Conservation (phyloP, 2,329 filamentous ascomycete species). For the Fusarium miscanthi region DNA sequence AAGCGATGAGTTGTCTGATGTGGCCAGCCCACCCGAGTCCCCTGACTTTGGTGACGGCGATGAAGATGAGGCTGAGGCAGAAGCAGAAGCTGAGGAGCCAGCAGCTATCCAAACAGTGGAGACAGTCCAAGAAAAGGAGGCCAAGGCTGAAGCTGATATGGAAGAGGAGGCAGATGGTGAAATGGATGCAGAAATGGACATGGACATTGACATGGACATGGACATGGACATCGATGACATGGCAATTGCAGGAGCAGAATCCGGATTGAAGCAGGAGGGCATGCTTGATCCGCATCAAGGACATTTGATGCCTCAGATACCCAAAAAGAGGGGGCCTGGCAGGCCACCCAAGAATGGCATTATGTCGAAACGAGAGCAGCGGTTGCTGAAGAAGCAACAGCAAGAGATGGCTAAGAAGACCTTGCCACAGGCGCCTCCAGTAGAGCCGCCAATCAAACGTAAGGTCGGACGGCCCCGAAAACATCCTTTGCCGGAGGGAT, state of each 20-base stretch:
- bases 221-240: conserved; percentile 43
- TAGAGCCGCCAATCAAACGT: conserved; percentile 67
- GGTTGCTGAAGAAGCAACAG: conserved; percentile 69
- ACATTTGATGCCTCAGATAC: conserved; percentile 55
- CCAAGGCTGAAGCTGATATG: conserved; percentile 44
- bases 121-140: conserved; percentile 46
- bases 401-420: conserved; percentile 63
- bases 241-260: conserved; percentile 38
- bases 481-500: conserved; percentile 69
- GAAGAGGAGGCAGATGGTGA: conserved; percentile 18
- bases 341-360: conserved; percentile 84
- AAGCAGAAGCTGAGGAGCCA: conserved; percentile 37
- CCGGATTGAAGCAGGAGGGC: conserved; percentile 46
- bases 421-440: conserved; percentile 57
- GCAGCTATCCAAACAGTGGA: conserved; percentile 38
- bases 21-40: conserved; percentile 55
- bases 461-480: conserved; percentile 75
- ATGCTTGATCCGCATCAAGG: conserved; percentile 49
- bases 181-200: conserved; percentile 27
- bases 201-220: conserved; percentile 35
- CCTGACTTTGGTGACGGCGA: conserved; percentile 54
- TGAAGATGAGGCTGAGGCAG: conserved; percentile 43
- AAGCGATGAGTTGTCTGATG: conserved; percentile 63
- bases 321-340: conserved; percentile 80
- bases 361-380: conserved; percentile 82